A percentile compares a stretch with the other conserved stretches of the same genome.
These are phyloP conservation scores for Suillus occidentalis DNA, from an alignment of 768 basidiomycete genomes.

Conservation along the genomic window DNA sequence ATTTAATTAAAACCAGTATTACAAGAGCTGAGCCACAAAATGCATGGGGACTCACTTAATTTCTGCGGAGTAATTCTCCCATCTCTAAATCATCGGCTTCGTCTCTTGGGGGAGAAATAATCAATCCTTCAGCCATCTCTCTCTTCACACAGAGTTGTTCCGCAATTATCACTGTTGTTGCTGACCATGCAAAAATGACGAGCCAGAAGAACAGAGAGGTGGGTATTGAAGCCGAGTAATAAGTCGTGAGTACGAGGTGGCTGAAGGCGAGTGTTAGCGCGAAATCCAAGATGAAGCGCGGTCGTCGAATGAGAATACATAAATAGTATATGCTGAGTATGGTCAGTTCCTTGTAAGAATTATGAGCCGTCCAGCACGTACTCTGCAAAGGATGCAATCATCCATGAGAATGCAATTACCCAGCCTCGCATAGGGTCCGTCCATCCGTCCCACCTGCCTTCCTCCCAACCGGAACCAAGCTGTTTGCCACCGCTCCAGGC, in stretches of 20 bases:
- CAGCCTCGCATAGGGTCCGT: constrained; percentile 83
- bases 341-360: constrained; percentile 12
- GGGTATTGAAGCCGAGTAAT: constrained; percentile 66
- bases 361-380: constrained; percentile 45
- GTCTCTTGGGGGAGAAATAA: constrained; percentile 43
- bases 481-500: constrained; percentile 82
- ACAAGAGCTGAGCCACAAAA: neutral
- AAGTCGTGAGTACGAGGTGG: constrained; percentile 92
- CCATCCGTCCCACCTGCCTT: constrained; percentile 62
- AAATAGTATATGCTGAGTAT: constrained; percentile 66
- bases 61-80: constrained; percentile 49
- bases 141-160: constrained; percentile 91
- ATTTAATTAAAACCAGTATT: neutral
- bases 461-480: constrained; percentile 55
- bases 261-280: constrained; percentile 87
- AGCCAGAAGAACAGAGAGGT: constrained; percentile 94
- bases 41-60: constrained; percentile 49
- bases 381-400: constrained; percentile 82
- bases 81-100: constrained; percentile 58
- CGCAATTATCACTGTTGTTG: constrained; percentile 74
- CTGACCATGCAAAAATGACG: constrained; percentile 67
- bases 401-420: constrained; percentile 88
- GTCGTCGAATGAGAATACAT: constrained; percentile 84
- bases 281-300: constrained; percentile 94
- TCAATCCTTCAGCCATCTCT: constrained; percentile 86